A percentile compares a stretch with the other conserved stretches of the same genome.
These are phyloP conservation scores for Aureobasidium mangrovei DNA, from an alignment of 2,329 filamentous ascomycete genomes.

Conservation along the genomic window DNA sequence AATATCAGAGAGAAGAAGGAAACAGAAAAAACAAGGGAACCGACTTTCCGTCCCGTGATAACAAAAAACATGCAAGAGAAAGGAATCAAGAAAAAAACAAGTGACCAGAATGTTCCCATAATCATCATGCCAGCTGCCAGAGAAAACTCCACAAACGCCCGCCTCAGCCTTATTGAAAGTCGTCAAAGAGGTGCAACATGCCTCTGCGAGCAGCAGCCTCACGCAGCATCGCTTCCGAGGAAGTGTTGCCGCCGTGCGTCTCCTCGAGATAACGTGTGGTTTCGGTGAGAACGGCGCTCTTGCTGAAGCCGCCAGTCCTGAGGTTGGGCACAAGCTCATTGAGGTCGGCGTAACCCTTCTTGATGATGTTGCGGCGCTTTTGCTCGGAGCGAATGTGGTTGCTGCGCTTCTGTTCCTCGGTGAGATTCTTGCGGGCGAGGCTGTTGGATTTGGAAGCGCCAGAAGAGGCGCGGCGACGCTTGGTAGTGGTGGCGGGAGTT, in stretches of 20 bases:
- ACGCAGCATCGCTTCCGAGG: conserved; percentile 11
- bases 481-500: conserved; percentile 1
- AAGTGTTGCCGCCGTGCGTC: conserved; percentile 55
- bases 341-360: conserved; percentile 75
- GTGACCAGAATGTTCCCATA: too few species aligned
- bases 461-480: not conserved
- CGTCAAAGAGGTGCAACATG: not conserved
- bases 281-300: conserved; percentile 68
- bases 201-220: not conserved
- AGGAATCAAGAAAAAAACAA: not conserved
- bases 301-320: conserved; percentile 67
- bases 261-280: conserved; percentile 71
- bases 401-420: conserved; percentile 70
- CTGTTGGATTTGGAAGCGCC: not conserved
- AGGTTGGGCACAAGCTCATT: conserved; percentile 67
- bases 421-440: conserved; percentile 45
- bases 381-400: conserved; percentile 86
- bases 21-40: not conserved
- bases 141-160: conserved; percentile 1
- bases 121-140: not conserved
- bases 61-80: not conserved
- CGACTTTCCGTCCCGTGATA: not conserved
- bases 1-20: not conserved
- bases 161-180: not conserved
- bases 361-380: conserved; percentile 73